Percentiles rank a stretch among this genome's conserved stretches.
Conservation (phyloP, 768 basidiomycete genomes). For the Melanogaster broomeanus region DNA sequence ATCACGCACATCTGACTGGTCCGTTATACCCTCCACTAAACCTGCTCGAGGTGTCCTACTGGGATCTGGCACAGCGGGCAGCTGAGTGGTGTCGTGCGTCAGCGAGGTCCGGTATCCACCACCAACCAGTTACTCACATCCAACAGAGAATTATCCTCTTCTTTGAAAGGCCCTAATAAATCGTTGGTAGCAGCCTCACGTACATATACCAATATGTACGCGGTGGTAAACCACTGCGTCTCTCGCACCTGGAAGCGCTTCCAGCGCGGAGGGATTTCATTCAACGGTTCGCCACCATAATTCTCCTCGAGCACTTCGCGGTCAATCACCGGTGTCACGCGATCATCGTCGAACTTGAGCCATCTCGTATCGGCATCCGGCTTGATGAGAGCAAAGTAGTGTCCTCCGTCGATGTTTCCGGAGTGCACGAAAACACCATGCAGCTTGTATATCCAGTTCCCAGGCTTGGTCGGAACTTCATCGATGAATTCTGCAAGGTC, state of each 20-base stretch:
- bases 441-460: conserved; percentile 92
- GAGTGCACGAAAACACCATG: conserved; percentile 98
- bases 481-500: conserved; percentile 94
- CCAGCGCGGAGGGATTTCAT: conserved; percentile 70
- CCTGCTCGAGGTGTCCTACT: no score
- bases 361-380: conserved; percentile 94
- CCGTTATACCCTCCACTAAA: no score
- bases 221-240: conserved; percentile 98
- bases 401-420: conserved; percentile 96
- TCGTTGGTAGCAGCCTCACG: conserved; percentile 78
- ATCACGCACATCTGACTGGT: no score
- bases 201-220: conserved; percentile 99
- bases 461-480: conserved; percentile 69
- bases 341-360: no score
- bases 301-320: no score
- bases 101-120: no score
- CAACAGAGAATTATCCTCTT: no score
- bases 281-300: conserved; percentile 90
- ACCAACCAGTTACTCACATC: no score
- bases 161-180: conserved; percentile 85
- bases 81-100: no score
- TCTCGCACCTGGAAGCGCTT: conserved; percentile 91
- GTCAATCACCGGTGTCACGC: no score
- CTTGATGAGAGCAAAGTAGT: conserved; percentile 99
- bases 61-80: no score